phyloP scores from a whole-genome alignment of 257 asterid genomes.

The Lantana camara region DNA sequence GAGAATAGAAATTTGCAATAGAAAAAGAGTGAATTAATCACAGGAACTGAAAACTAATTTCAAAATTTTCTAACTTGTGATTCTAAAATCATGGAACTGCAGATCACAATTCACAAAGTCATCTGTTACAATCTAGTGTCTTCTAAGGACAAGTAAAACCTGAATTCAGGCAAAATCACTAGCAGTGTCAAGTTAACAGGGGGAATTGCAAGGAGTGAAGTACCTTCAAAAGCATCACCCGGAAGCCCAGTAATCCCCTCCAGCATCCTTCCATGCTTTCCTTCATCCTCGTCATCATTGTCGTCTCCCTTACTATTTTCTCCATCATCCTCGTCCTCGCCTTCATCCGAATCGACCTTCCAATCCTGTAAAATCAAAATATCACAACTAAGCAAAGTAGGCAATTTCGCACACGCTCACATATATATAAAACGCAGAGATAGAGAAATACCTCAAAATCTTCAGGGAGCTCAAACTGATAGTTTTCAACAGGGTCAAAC shows the following conservation, averaged over 20 bases:
- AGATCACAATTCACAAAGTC: too few species aligned
- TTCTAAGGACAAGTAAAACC: conserved; percentile 1
- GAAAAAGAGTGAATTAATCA: too few species aligned
- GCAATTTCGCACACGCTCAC: neutral
- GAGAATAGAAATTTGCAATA: too few species aligned
- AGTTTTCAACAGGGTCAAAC: conserved; percentile 76
- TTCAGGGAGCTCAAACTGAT: conserved; percentile 72
- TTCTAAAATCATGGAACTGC: too few species aligned
- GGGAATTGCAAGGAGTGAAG: conserved; percentile 1
- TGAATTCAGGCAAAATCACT: conserved; percentile 1
- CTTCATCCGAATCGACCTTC: conserved; percentile 77
- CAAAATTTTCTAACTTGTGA: too few species aligned
- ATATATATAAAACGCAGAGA: neutral
- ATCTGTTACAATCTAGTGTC: neutral
- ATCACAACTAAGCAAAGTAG: neutral
- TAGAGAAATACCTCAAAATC: conserved; percentile 61
- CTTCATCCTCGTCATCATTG: conserved; percentile 47
- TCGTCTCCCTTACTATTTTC: conserved; percentile 34
- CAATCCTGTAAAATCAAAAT: conserved; percentile 54
- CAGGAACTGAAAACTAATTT: too few species aligned
- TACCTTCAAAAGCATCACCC: conserved; percentile 74
- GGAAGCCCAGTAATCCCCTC: conserved; percentile 84
- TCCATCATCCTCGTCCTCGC: conserved; percentile 42
- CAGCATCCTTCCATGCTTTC: conserved; percentile 73
- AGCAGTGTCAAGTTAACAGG: neutral